Evolutionary conservation across 768 basidiomycete genomes (phyloP).

Genomic region (Austroboletus eburneus): DNA sequence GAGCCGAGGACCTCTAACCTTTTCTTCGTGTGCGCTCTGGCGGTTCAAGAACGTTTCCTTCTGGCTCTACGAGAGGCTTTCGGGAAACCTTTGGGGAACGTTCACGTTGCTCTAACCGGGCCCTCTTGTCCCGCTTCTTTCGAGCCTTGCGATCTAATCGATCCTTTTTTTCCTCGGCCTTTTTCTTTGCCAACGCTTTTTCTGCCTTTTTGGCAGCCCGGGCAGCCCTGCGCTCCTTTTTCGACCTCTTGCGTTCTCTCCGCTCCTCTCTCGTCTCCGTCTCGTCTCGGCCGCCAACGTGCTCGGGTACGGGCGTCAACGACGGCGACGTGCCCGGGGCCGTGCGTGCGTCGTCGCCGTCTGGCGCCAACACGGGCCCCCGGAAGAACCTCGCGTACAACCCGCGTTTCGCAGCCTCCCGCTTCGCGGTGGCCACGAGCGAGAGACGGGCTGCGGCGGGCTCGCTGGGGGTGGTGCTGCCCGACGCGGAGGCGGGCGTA

Average conservation of each 20-base stretch:
- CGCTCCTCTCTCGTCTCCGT: constrained; percentile 16
- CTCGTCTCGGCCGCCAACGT: background rate
- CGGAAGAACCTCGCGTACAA: constrained; percentile 82
- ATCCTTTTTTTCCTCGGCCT: background rate
- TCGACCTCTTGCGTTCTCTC: constrained; percentile 22
- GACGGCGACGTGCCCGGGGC: too few relatives aligned
- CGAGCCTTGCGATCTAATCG: background rate
- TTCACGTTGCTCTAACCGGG: background rate
- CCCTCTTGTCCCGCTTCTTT: background rate
- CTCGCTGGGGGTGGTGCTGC: constrained; percentile 37
- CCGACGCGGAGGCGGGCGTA: constrained; percentile 45
- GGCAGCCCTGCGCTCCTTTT: constrained; percentile 18
- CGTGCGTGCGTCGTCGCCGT: constrained; percentile 13
- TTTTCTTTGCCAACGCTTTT: constrained; percentile 1
- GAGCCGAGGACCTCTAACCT: constrained; percentile 1
- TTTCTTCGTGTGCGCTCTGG: too few relatives aligned
- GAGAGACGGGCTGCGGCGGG: constrained; percentile 33
- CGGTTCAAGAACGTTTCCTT: too few relatives aligned
- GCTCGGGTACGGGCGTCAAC: background rate
- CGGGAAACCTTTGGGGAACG: constrained; percentile 7
- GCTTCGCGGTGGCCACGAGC: constrained; percentile 63
- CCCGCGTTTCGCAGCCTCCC: constrained; percentile 68
- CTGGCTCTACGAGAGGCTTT: constrained; percentile 1
- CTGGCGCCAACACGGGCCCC: constrained; percentile 64
- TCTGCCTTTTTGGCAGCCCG: constrained; percentile 12